Percentiles rank a stretch among this genome's conserved stretches.
These are phyloP conservation scores for Pythium folliculosum DNA, from an alignment of 352 stramenopile genomes.

Conservation along the genomic window DNA sequence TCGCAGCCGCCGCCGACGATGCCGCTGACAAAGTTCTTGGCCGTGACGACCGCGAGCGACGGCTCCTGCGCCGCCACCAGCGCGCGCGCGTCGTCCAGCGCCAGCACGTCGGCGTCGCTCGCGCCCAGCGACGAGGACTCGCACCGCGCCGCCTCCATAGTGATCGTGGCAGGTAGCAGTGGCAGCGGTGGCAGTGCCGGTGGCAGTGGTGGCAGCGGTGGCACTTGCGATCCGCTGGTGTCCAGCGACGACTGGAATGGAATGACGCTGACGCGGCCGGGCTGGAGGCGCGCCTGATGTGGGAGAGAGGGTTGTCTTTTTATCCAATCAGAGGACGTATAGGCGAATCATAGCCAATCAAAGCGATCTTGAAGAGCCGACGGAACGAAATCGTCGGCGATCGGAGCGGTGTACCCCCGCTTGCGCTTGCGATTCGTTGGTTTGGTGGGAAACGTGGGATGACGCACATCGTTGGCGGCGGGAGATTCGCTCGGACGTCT, in stretches of 20 bases:
- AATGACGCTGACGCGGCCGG: slow-evolving; percentile 17
- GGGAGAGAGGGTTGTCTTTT: slow-evolving; percentile 8
- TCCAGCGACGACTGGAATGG: not conserved
- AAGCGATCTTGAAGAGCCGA: slow-evolving; percentile 12
- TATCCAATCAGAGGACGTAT: slow-evolving; percentile 20
- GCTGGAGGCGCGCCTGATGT: not conserved
- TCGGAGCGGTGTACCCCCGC: not conserved
- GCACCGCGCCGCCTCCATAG: slow-evolving; percentile 17
- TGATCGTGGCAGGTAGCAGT: not conserved
- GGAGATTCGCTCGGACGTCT: not conserved
- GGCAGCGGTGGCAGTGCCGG: not conserved
- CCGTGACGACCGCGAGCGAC: slow-evolving; percentile 35
- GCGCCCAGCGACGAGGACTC: slow-evolving; percentile 24
- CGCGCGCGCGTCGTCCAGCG: not conserved
- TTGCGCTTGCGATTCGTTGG: not conserved
- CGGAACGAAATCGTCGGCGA: not conserved
- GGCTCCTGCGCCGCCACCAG: slow-evolving; percentile 19
- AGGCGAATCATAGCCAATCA: slow-evolving; percentile 10
- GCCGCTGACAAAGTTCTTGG: slow-evolving; percentile 46
- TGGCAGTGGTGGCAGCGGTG: not conserved
- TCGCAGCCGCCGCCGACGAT: slow-evolving; percentile 43
- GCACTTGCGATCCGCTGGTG: not conserved
- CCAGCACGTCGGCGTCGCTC: slow-evolving; percentile 18
- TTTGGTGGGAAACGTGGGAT: not conserved
- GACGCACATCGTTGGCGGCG: not conserved